These are phyloP conservation scores for Fagus crenata DNA, from an alignment of 306 rosid genomes.

Conservation along the genomic window DNA sequence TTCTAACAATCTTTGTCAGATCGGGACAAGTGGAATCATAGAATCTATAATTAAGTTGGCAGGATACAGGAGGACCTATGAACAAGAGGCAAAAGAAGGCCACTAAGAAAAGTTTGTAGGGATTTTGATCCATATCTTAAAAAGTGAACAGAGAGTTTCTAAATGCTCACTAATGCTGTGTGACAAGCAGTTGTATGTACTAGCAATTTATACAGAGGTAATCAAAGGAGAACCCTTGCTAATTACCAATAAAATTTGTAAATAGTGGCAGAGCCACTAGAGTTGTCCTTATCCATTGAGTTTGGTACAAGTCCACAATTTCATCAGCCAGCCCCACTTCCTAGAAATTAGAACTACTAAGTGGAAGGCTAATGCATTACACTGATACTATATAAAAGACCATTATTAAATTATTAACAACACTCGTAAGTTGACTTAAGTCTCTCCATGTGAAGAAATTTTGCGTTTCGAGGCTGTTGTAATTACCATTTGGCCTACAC, in stretches of 20 bases:
- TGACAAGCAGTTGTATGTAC: slow-evolving; percentile 17
- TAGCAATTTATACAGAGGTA: slow-evolving; percentile 37
- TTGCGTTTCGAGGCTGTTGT: background rate
- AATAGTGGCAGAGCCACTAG: slow-evolving; percentile 64
- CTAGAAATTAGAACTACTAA: slow-evolving; percentile 25
- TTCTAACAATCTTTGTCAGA: slow-evolving; percentile 51
- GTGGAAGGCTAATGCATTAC: slow-evolving; percentile 47
- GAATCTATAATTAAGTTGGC: slow-evolving; percentile 70
- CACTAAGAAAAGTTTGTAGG: slow-evolving; percentile 31
- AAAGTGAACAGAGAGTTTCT: background rate
- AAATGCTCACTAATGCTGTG: slow-evolving; percentile 28
- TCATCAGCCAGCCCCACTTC: slow-evolving; percentile 19
- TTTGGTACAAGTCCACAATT: slow-evolving; percentile 50
- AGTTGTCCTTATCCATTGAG: slow-evolving; percentile 33
- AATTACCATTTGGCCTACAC: background rate
- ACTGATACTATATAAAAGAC: slow-evolving; percentile 7
- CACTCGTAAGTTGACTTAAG: slow-evolving; percentile 28
- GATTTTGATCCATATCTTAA: slow-evolving; percentile 37
- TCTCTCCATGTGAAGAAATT: slow-evolving; percentile 11
- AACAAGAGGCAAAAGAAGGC: slow-evolving; percentile 48
- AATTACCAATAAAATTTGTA: slow-evolving; percentile 8
- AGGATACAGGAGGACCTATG: slow-evolving; percentile 44
- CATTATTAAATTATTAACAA: background rate
- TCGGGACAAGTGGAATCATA: slow-evolving; percentile 68
- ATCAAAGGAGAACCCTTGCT: slow-evolving; percentile 8